These are phyloP conservation scores for Onygenales sp. DNA, from an alignment of 2,329 filamentous ascomycete genomes.

Conservation along the genomic window DNA sequence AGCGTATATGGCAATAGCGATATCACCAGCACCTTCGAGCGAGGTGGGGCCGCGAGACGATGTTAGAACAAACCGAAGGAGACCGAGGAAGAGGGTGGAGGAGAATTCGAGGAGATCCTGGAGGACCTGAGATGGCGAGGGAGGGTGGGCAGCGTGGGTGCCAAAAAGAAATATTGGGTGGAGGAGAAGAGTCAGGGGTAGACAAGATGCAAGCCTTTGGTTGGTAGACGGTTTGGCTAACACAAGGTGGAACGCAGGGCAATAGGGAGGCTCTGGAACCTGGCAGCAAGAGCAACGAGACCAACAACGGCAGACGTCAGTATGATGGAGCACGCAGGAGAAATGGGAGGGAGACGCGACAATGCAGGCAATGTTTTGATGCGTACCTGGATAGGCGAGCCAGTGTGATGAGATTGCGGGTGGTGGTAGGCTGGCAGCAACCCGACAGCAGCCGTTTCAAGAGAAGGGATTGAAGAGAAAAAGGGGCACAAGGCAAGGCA, in stretches of 20 bases:
- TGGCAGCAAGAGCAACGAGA: not conserved
- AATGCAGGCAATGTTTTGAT: not conserved
- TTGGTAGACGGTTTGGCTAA: not conserved
- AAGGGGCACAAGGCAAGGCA: too few species aligned
- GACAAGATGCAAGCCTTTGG: not conserved
- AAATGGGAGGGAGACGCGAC: not conserved
- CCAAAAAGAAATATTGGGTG: too few species aligned
- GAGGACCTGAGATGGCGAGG: not conserved
- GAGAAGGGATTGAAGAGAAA: not conserved
- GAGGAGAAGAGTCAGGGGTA: not conserved
- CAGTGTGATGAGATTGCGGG: not conserved
- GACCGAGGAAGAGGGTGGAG: not conserved
- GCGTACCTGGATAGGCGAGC: not conserved
- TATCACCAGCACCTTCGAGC: not conserved
- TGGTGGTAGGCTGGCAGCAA: not conserved
- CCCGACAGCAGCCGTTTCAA: conserved; percentile 2
- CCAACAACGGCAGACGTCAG: not conserved
- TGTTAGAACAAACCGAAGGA: not conserved
- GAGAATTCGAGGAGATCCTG: not conserved
- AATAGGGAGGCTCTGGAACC: not conserved
- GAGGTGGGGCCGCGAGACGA: not conserved
- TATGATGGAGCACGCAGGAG: not conserved
- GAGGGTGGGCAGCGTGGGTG: not conserved
- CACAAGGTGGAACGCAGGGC: too few species aligned
- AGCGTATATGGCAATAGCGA: not conserved